Conservation (phyloP, 305 asterid species). For the Fraxinus baroniana region DNA sequence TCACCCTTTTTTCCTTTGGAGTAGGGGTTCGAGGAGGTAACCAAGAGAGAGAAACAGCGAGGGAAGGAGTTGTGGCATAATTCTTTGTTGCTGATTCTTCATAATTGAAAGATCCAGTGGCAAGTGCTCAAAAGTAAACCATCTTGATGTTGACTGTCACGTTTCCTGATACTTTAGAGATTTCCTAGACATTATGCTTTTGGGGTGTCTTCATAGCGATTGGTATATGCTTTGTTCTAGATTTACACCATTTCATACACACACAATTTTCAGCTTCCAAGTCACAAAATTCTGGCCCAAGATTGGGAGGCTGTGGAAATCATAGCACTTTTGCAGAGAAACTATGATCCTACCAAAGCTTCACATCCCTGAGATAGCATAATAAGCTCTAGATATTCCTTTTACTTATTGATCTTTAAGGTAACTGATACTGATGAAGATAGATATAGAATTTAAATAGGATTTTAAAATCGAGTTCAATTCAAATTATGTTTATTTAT, state of each 20-base stretch:
- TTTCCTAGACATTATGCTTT: conserved; percentile 89
- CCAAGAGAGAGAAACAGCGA: not conserved
- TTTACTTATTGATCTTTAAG: no score
- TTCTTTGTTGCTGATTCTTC: not conserved
- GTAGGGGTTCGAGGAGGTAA: not conserved
- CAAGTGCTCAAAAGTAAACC: conserved; percentile 8
- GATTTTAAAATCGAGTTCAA: no score
- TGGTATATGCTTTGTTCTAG: conserved; percentile 30
- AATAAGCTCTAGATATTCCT: conserved; percentile 31
- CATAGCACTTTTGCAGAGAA: conserved; percentile 51
- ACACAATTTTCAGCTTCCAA: conserved; percentile 17
- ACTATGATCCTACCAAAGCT: conserved; percentile 76
- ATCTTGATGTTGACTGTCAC: conserved; percentile 12
- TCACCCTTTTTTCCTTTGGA: not conserved
- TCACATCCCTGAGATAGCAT: conserved; percentile 93
- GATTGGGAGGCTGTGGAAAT: conserved; percentile 57
- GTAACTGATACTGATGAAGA: no score
- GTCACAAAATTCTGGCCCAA: conserved; percentile 31
- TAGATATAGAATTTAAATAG: no score
- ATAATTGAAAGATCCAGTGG: conserved; percentile 6
- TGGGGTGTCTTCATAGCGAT: conserved; percentile 86
- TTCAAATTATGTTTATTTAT: no score
- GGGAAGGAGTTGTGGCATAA: not conserved
- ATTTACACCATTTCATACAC: not conserved
- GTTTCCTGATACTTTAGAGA: conserved; percentile 30